phyloP scores from a whole-genome alignment of 2,329 filamentous ascomycete genomes.

The Endoconidiophora polonica region DNA sequence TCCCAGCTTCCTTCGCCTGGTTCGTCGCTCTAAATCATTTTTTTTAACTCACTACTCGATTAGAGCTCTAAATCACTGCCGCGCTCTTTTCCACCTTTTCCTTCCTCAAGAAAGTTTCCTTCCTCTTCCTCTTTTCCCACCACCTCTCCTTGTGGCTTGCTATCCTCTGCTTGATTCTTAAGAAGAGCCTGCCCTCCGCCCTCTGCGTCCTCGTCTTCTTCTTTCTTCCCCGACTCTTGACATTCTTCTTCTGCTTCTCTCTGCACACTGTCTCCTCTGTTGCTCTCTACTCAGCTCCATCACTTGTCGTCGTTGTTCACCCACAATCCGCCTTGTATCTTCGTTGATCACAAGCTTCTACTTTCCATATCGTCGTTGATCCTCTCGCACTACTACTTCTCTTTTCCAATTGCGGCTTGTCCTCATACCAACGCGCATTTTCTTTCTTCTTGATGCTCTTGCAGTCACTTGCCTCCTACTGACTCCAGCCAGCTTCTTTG shows the following conservation, averaged over 20 bases:
- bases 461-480: too few species aligned
- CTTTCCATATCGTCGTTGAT: too few species aligned
- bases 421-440: too few species aligned
- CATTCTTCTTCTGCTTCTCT: not conserved
- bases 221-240: not conserved
- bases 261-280: conserved; percentile 4
- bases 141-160: conserved; percentile 14
- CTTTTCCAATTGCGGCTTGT: too few species aligned
- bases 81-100: conserved; percentile 15
- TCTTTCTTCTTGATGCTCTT: conserved; percentile 5
- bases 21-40: not conserved
- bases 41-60: not conserved
- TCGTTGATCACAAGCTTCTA: too few species aligned
- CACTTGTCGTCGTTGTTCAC: conserved; percentile 6
- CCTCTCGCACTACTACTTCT: too few species aligned
- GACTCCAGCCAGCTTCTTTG: too few species aligned
- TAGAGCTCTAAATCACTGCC: not conserved
- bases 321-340: too few species aligned
- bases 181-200: not conserved
- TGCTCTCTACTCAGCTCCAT: not conserved
- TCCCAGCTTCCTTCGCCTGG: not conserved
- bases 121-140: conserved; percentile 15
- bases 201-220: not conserved
- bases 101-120: conserved; percentile 17
- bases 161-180: not conserved